Base-by-base conservation (phyloP, 495 filamentous ascomycete genomes). In the Aspergillus steynii region DNA sequence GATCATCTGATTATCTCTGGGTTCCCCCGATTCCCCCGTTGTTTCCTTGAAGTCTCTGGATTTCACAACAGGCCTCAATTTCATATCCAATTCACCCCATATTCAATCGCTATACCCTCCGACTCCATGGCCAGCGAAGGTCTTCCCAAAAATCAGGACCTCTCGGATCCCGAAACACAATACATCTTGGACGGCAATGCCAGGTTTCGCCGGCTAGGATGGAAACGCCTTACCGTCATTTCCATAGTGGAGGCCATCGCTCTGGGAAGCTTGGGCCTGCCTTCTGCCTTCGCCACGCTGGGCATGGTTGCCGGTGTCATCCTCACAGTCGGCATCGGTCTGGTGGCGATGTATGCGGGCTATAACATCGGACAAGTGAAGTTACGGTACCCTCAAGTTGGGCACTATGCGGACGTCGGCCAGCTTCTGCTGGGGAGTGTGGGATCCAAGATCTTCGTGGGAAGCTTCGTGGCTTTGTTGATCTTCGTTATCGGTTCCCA, bases 311-410 rank as follows among this genome's bases (percentile, higher is more conserved):
- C 72, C 1, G 74, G 74, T 15, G 64, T 81, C 4, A 75, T 89
- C 49, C 69, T 83, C 51, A 79, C 82, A 4, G 66, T 89, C 32
- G 68, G 72, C n/a, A 64, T 90, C 5, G 89, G 89, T 4, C 59
- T 90, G 20, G 60, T 88, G 20, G 86, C 89, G 50, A 86, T 86
- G 52, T 92, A 91, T 69, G 87, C 87, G 29, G 84, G 85, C 65
- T 88, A 86, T 58, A 77, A 89, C 47, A 78, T 92, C 61, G 88
- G 86, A n/a, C 85, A 90, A 68, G 84, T 92, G 54, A 90, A 90
- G 68, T 49, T 87, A 27, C 79, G 77, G 59, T 86, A 83, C 66
- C 89, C 89, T 0, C 69, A 85, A 15, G 79, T 91, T 15, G 70
- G 80, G 53, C 82, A 86, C 68, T 88, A 90, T 59, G 83, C 85